These are phyloP conservation scores for Wickerhamiella lipophila DNA, from an alignment of 805 yeast genomes.

Conservation along the genomic window DNA sequence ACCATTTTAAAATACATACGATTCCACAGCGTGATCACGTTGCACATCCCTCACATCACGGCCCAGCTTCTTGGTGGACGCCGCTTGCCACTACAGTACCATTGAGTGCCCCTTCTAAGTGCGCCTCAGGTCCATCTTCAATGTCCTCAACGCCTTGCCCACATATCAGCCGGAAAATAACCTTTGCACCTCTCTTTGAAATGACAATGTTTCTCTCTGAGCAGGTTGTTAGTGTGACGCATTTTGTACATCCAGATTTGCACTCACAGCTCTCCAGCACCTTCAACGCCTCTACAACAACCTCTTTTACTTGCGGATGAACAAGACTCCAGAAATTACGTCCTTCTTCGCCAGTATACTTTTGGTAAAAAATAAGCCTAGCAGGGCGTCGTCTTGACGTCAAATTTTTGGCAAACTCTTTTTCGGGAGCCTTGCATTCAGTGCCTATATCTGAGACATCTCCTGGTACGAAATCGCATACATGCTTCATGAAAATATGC, in stretches of 20 bases:
- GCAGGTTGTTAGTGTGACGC: constrained; percentile 76
- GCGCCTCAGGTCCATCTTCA: constrained; percentile 29
- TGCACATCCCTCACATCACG: too few species aligned
- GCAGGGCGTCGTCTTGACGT: constrained; percentile 72
- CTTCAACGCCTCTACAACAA: constrained; percentile 46
- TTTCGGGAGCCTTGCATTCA: constrained; percentile 96
- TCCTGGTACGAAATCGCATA: constrained; percentile 61
- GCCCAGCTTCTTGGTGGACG: too few species aligned
- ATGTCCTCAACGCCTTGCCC: constrained; percentile 40
- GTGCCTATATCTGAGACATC: constrained; percentile 62
- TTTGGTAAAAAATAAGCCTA: constrained; percentile 69
- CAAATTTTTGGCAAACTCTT: constrained; percentile 74
- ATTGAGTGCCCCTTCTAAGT: constrained; percentile 17
- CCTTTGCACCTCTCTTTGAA: constrained; percentile 73
- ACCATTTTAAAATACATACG: too few species aligned
- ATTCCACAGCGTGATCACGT: too few species aligned
- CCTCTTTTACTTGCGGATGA: constrained; percentile 60
- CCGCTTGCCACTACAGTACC: constrained; percentile 14
- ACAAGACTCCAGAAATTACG: constrained; percentile 72
- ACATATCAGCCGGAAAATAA: constrained; percentile 50
- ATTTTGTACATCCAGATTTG: constrained; percentile 59
- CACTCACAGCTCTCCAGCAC: constrained; percentile 53
- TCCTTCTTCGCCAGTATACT: constrained; percentile 55
- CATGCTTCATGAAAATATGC: constrained; percentile 69
- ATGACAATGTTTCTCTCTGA: constrained; percentile 69